Base-by-base conservation (phyloP, 257 asterid genomes). In the Rehmannia glutinosa region DNA sequence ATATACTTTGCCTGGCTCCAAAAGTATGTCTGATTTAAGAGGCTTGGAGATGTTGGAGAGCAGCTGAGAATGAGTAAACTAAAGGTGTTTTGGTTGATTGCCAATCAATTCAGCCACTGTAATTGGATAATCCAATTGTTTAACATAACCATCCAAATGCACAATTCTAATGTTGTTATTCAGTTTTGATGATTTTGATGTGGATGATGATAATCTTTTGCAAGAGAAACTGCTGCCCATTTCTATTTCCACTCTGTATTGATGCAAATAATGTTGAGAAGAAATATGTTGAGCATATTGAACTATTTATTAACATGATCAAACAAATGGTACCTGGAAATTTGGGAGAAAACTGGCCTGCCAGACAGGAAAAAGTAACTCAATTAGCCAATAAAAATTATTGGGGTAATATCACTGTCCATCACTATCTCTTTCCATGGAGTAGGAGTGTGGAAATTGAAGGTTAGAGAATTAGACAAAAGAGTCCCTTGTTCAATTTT, bases 1-100 rank as follows among this genome's bases (percentile, higher is more conserved):
- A 52, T 79, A 82, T 17, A 75, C 38, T 28, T 73, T 38, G 8
- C 84, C 86, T 0, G 65, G 71, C 55, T 84, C 84, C 45, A 82
- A 56, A 41, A 61, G 36, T 3, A 68, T 15, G 10, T 73, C 59
- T 5, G 69, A 60, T 33, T 54, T 55, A 15, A 82, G 88, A 25
- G 87, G 84, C 62, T 62, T 70, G 11, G 83, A 70, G 50, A 68
- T 52, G 28, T 69, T 24, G 41, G 77, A 76, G 2, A 84, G 72
- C 12, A 84, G 79, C 69, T 84, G 87, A 6, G 77, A 50, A 11
- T 71, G 79, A 36, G 86, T 79, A 78, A 77, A 75, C 21, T 82
- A 52, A 12, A 80, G 75, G 42, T 82, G 84, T 2, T 73, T 79
- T 33, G 75, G 33, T 25, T 73, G 55, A 13, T 70, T 67, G 4